Evolutionary conservation across 371 early-diverging fungal genomes (phyloP).

Genomic region (Mucor racemosus): DNA sequence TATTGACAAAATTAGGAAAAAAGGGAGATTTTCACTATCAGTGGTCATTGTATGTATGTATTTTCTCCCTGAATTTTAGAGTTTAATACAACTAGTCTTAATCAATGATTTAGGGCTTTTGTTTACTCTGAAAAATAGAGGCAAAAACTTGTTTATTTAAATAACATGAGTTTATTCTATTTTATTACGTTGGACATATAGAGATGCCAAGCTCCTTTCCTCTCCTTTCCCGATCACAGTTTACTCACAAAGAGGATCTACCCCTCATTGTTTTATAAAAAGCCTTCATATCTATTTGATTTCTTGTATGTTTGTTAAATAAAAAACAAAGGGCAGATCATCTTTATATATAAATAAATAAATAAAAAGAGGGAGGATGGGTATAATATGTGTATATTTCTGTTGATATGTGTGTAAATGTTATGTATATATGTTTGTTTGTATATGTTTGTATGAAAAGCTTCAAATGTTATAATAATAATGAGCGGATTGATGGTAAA

Average conservation of each 20-base stretch:
- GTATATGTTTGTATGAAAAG: not conserved
- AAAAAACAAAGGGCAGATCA: not conserved
- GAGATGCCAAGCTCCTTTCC: not conserved
- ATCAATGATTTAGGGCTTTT: too few species aligned
- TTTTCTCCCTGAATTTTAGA: not conserved
- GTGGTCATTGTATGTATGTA: not conserved
- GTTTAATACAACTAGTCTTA: too few species aligned
- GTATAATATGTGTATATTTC: not conserved
- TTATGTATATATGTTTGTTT: not conserved
- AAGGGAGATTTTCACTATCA: not conserved
- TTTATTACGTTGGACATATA: not conserved
- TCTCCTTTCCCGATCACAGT: not conserved
- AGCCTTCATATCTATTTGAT: not conserved
- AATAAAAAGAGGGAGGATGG: not conserved
- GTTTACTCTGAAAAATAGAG: not conserved
- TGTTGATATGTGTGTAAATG: not conserved
- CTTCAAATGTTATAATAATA: slow-evolving; percentile 7
- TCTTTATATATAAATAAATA: not conserved
- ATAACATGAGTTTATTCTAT: not conserved
- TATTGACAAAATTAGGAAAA: not conserved
- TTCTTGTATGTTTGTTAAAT: not conserved
- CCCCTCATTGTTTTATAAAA: not conserved
- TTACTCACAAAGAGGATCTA: too few species aligned
- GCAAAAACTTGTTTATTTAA: not conserved
- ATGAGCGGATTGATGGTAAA: slow-evolving; percentile 21